A percentile compares a stretch with the other conserved stretches of the same genome.
These are phyloP conservation scores for Cucurbita pepo DNA, from an alignment of 306 rosid species.

Conservation along the genomic window DNA sequence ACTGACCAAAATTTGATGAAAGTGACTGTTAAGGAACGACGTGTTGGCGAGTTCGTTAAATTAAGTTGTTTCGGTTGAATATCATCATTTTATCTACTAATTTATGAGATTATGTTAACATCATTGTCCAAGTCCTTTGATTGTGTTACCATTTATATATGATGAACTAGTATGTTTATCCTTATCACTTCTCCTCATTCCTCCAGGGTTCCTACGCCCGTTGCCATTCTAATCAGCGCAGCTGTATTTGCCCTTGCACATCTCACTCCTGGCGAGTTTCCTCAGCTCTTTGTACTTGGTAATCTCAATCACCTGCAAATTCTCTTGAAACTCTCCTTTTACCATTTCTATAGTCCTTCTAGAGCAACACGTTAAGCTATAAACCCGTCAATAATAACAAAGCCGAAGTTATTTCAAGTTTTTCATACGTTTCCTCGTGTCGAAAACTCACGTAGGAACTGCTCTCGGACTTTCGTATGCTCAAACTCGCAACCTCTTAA, in stretches of 20 bases:
- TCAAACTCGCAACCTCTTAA: constrained; percentile 89
- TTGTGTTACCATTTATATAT: neutral
- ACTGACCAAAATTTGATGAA: neutral
- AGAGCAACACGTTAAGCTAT: neutral
- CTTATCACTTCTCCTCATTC: neutral
- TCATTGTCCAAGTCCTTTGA: neutral
- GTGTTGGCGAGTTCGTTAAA: neutral
- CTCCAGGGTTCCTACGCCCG: constrained; percentile 86
- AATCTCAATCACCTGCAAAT: constrained; percentile 1
- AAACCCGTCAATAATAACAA: neutral
- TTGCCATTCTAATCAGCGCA: constrained; percentile 65
- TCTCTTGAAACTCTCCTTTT: neutral
- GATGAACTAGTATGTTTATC: neutral
- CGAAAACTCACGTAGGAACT: constrained; percentile 34
- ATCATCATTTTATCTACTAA: too few relatives aligned
- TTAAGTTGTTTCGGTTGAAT: neutral
- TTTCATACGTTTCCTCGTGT: neutral
- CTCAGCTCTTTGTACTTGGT: constrained; percentile 93
- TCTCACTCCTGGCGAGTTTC: constrained; percentile 95
- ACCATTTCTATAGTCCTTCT: neutral
- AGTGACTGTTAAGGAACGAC: neutral
- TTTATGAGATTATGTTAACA: neutral
- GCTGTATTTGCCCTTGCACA: constrained; percentile 88
- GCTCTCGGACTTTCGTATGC: constrained; percentile 89
- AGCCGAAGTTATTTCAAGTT: neutral